phyloP scores from a whole-genome alignment of 139 green algal species.

The Spirogloea muscicola region DNA sequence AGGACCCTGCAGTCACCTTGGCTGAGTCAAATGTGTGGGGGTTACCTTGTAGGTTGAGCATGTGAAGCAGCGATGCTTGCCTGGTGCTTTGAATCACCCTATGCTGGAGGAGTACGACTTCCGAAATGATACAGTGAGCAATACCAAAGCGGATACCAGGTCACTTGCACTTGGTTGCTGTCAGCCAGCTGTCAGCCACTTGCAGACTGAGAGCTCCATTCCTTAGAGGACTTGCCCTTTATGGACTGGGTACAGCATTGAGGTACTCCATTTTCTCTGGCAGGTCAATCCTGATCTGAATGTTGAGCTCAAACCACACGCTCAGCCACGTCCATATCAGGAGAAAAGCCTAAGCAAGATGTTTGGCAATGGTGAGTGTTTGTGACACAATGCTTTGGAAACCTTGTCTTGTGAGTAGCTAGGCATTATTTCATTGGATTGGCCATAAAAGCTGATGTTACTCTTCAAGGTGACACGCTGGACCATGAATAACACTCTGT shows the following conservation, averaged over 20 bases:
- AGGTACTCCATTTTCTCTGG: background rate
- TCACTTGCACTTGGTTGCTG: background rate
- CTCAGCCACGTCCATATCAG: constrained; percentile 83
- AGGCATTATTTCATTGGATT: too few species aligned
- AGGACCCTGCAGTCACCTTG: background rate
- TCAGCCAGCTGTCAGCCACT: background rate
- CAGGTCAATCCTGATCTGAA: constrained; percentile 58
- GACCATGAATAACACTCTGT: too few species aligned
- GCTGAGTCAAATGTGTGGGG: background rate
- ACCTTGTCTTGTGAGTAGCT: too few species aligned
- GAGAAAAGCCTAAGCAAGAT: constrained; percentile 96
- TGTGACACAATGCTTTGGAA: too few species aligned
- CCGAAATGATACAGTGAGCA: constrained; percentile 63
- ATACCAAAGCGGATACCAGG: background rate
- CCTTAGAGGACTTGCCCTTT: background rate
- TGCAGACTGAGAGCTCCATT: background rate
- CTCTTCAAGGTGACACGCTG: too few species aligned
- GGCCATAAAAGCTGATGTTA: too few species aligned
- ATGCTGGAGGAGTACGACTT: constrained; percentile 99
- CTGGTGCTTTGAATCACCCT: constrained; percentile 84
- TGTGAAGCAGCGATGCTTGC: constrained; percentile 91
- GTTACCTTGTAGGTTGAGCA: constrained; percentile 81
- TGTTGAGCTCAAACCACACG: constrained; percentile 87
- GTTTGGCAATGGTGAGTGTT: constrained; percentile 91
- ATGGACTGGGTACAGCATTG: background rate